Evolutionary conservation across 1,284 basidiomycete genomes (phyloP).

Genomic region (Golubevia pallescens): DNA sequence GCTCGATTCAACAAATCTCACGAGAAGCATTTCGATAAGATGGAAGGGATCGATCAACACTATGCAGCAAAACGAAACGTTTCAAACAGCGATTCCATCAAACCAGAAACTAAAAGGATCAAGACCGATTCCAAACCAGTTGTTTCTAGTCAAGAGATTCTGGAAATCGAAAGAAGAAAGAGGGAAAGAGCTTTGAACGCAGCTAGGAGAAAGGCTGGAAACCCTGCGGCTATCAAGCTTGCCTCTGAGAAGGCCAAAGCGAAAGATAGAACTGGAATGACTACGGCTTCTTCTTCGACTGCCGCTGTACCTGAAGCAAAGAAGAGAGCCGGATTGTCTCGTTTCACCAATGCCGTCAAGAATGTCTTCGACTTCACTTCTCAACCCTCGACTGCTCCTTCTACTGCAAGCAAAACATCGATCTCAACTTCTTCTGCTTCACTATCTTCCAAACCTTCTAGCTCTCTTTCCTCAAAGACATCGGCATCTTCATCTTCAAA

Average conservation of each 20-base stretch:
- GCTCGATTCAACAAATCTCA: conserved; percentile 31
- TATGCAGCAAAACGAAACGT: conserved; percentile 31
- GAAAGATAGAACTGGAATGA: neutral
- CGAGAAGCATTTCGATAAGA: conserved; percentile 32
- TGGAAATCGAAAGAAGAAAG: neutral
- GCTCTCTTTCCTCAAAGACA: neutral
- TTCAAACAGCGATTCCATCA: neutral
- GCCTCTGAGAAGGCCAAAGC: neutral
- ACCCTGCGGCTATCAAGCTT: neutral
- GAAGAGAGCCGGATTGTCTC: neutral
- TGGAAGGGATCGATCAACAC: conserved; percentile 43
- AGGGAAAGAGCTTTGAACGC: neutral
- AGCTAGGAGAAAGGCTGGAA: neutral
- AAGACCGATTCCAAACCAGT: neutral
- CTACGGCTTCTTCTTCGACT: neutral
- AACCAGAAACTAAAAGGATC: neutral
- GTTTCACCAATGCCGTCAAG: neutral
- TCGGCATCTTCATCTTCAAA: neutral
- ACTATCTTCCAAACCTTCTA: neutral
- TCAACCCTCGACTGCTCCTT: neutral
- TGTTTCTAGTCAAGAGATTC: neutral
- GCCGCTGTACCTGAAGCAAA: neutral
- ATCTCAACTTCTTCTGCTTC: neutral
- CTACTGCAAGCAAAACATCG: neutral
- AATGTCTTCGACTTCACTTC: neutral